Base-by-base conservation (phyloP, 306 rosid genomes). In the Cyclanthera cordifolia region DNA sequence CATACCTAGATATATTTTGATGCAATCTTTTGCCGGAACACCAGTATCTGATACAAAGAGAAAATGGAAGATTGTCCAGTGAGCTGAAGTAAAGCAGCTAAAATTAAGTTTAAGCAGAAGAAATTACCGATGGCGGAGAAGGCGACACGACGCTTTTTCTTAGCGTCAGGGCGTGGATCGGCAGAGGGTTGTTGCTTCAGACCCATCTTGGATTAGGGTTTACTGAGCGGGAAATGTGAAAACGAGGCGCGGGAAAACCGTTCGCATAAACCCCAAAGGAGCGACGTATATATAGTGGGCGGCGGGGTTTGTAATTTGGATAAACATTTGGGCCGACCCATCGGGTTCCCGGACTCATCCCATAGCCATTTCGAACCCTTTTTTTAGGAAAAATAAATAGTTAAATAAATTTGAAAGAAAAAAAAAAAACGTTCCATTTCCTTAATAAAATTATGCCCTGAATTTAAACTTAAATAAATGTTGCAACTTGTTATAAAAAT, bases 191-290 rank as follows among this genome's bases (percentile, higher is more conserved):
- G 84, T 47, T 79, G 80, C 82, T 87, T 89, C 88, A 81, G 92
- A 16, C 84, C 96, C 97, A 92, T 92, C 3, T 45, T 28, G 19
- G 74, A 78, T 82, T 85, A 87, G 96, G 97, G 95, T 79, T 87
- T 81, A 30, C 21, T 53, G 86, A 76, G 85, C 88, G 70, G 86
- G 83, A 81, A 83, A 75, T 20, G 88, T 5, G 76, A 58, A 66
- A 57, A 11, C 52, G 72, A 19, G 37, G 81, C 84, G 95, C 90
- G 97, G 94, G 90, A 91, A 88, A 82, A 24, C 9, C 23, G 25
- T 21, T 9, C 15, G 3, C 5, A 66, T 43, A 46, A 66, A 66
- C 41, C 14, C 7, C 9, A 25, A 66, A 1, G 48, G 37, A 45
- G 53, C 21, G 53, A 45, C 24, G 14, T 30, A 59, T 59, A 59